Evolutionary conservation across 768 basidiomycete species (phyloP), one percentile per base, ranked within the genome.

Genomic region (Mycena alexandri): DNA sequence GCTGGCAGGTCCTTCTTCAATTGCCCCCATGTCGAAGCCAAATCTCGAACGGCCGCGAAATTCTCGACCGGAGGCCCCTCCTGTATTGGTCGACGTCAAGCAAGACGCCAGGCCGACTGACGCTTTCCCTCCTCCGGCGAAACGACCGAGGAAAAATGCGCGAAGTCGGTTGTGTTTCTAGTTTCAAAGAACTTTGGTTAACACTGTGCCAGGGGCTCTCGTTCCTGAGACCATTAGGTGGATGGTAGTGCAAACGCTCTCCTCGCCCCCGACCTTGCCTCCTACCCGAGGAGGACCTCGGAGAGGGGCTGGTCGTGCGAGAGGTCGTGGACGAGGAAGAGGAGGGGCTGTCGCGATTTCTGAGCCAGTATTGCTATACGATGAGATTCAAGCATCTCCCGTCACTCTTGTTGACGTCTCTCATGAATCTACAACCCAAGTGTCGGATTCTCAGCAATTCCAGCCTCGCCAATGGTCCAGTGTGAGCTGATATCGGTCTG

Each of bases 401-500:
- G 17, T 33, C 2, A 8, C 17, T 29, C 29, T 56, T 19, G 9
- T 55, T 21, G 48, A 62, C 44, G 24, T 53, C 1, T 29, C 61
- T 10, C 17, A 61, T 33, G 57, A 68, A 36, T 21, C 54, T 22
- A 19, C 43, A 16, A 16, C 44, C 8, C 47, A 3, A 25, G 22
- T 42, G 22, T 29, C 44, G 14, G 9, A 36, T n/a, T 46, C 42
- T 8, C 24, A 55, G 14, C 65, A 14, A 33, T 59, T 42, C 43
- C 67, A 57, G 36, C 77, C 78, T 9, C 68, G 77, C n/a, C 72
- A 78, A 67, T 79, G 78, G 78, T 68, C 75, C 21, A 71, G 71
- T 61, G 78, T 79, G 48, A 64, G 76, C 68, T 22, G 16, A 22
- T 43, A 13, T 51, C 41, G 24, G 29, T 16, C 17, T 29, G 9